Conservation (phyloP, 306 rosid species). For the Styphnolobium japonicum region DNA sequence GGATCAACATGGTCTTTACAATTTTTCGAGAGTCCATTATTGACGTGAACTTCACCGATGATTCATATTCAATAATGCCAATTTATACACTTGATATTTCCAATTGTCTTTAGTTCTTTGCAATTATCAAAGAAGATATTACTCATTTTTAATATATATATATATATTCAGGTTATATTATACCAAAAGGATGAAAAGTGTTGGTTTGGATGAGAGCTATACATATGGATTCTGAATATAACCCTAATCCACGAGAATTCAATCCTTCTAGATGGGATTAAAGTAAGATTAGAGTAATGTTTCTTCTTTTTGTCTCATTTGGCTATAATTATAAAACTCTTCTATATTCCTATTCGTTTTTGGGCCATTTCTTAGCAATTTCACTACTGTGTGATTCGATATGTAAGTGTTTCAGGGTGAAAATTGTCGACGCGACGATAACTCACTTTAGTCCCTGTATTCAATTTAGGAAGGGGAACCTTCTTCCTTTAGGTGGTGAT, state of each 20-base stretch:
- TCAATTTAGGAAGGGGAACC: too few relatives aligned
- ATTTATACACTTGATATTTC: too few relatives aligned
- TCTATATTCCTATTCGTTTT: too few relatives aligned
- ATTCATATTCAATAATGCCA: neutral
- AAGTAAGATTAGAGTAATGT: neutral
- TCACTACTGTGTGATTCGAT: too few relatives aligned
- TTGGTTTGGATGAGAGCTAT: slow-evolving; percentile 39
- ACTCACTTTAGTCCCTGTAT: too few relatives aligned
- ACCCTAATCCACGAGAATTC: slow-evolving; percentile 34
- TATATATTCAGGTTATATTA: slow-evolving; percentile 30
- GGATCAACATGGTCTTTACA: slow-evolving; percentile 18
- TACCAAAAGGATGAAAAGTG: slow-evolving; percentile 55
- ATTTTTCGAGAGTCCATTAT: slow-evolving; percentile 38
- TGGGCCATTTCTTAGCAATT: neutral
- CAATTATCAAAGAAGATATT: too few relatives aligned
- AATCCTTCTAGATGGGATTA: slow-evolving; percentile 48
- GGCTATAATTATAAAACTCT: too few relatives aligned
- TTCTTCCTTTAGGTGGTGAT: too few relatives aligned
- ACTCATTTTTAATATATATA: too few relatives aligned
- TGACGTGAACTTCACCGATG: slow-evolving; percentile 33
- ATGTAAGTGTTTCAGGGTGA: too few relatives aligned
- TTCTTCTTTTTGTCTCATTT: neutral
- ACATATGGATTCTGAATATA: slow-evolving; percentile 29
- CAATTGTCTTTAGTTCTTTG: too few relatives aligned
- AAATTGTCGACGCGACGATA: too few relatives aligned